These are phyloP conservation scores for Pseudonitzschia multistriata DNA, from an alignment of 108 stramenopile genomes.

Conservation along the genomic window DNA sequence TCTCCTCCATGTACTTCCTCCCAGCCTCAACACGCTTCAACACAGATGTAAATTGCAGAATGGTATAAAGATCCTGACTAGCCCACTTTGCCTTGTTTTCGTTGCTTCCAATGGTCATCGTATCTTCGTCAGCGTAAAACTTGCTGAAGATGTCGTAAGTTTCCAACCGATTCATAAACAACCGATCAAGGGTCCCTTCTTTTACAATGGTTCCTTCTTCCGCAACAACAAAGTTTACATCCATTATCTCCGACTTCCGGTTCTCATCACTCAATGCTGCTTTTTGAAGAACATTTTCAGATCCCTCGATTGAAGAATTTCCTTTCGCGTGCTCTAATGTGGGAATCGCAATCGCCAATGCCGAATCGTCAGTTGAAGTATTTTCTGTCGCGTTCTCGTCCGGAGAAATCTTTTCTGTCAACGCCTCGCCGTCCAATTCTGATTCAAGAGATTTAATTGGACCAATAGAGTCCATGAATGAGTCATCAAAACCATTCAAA, in stretches of 20 bases:
- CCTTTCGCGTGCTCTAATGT: background rate
- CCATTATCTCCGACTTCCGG: background rate
- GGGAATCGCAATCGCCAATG: background rate
- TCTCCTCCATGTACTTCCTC: conserved; percentile 4
- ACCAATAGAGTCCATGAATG: conserved; percentile 7
- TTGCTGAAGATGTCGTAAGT: conserved; percentile 8
- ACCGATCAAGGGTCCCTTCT: conserved; percentile 10
- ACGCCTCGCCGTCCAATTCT: background rate
- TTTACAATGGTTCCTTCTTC: background rate
- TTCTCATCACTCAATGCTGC: background rate
- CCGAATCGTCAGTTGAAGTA: background rate
- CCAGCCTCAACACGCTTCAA: conserved; percentile 7
- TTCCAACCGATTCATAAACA: conserved; percentile 1
- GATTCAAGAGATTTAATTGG: background rate
- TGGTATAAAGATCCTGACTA: conserved; percentile 6
- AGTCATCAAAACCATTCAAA: conserved; percentile 1
- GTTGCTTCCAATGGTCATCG: conserved; percentile 1
- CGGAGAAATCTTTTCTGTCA: background rate
- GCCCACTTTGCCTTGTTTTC: conserved; percentile 16
- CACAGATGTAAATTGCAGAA: conserved; percentile 11
- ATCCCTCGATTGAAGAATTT: background rate
- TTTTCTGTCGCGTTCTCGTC: background rate
- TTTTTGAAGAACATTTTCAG: background rate
- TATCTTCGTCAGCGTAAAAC: conserved; percentile 2
- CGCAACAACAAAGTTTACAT: background rate